Percentiles rank a stretch among this genome's conserved stretches.
phyloP scores from a whole-genome alignment of 2,329 filamentous ascomycete species.

The Calonectria henricotiae region DNA sequence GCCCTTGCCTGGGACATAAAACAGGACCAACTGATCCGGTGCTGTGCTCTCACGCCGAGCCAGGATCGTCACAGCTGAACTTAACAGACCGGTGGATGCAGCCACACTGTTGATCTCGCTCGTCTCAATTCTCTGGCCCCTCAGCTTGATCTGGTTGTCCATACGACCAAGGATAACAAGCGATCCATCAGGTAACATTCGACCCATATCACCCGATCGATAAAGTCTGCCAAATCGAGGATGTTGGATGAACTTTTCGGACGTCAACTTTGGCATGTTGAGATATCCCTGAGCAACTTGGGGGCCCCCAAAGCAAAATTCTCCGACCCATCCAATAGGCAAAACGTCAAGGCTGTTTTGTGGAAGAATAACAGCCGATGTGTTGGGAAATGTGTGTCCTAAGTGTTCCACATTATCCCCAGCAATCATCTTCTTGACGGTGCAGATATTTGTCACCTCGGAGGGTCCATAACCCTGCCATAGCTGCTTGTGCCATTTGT shows the following conservation, averaged over 20 bases:
- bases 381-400: constrained; percentile 83
- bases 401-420: constrained; percentile 81
- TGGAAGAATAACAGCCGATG: constrained; percentile 78
- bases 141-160: constrained; percentile 87
- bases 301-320: constrained; percentile 89
- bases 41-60: constrained; percentile 60
- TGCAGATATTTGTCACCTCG: constrained; percentile 92
- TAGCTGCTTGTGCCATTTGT: constrained; percentile 79
- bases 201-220: constrained; percentile 85
- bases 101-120: constrained; percentile 80
- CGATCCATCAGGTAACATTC: constrained; percentile 83
- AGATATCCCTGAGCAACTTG: constrained; percentile 86
- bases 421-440: constrained; percentile 75
- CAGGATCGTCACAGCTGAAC: constrained; percentile 78
- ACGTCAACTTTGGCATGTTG: constrained; percentile 74
- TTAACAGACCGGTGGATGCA: constrained; percentile 66
- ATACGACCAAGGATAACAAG: constrained; percentile 81
- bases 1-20: constrained; percentile 72
- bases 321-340: constrained; percentile 82
- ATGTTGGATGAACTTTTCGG: constrained; percentile 79
- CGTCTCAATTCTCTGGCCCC: constrained; percentile 86
- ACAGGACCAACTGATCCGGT: constrained; percentile 75
- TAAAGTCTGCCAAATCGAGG: constrained; percentile 81
- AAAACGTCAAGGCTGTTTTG: constrained; percentile 67
- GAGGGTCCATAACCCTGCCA: constrained; percentile 89